Evolutionary conservation across 345 rosid genomes (phyloP).

Genomic region (Aegle marmelos): DNA sequence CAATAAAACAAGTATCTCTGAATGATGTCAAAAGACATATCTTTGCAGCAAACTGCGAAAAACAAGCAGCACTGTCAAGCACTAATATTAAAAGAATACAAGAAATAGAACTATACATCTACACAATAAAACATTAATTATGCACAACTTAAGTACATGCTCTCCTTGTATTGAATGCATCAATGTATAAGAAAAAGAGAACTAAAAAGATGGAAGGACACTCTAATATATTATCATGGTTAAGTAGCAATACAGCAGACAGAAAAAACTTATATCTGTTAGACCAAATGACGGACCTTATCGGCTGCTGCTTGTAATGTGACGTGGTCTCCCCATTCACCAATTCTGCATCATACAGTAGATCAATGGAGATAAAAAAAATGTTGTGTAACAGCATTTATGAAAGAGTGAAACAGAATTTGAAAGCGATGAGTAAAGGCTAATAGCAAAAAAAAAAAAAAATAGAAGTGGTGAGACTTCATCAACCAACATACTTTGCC

Average conservation of each 20-base stretch:
- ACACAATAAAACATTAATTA: not conserved
- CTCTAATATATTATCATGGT: not conserved
- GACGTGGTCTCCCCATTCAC: conserved; percentile 97
- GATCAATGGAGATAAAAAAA: not conserved
- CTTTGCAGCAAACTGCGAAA: conserved; percentile 84
- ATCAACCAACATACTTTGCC: conserved; percentile 65
- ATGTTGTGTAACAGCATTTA: not conserved
- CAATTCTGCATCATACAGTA: conserved; percentile 50
- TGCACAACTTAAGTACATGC: not conserved
- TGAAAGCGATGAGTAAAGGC: not conserved
- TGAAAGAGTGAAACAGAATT: conserved; percentile 1
- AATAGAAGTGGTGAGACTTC: conserved; percentile 10
- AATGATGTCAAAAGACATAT: conserved; percentile 94
- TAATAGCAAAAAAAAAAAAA: not conserved
- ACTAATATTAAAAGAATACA: not conserved
- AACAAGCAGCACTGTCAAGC: conserved; percentile 6
- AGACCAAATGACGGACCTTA: conserved; percentile 46
- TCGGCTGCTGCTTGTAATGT: conserved; percentile 98
- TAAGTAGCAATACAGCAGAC: not conserved
- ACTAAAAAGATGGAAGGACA: not conserved
- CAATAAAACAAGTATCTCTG: conserved; percentile 90
- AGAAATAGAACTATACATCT: not conserved
- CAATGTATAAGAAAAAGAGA: not conserved
- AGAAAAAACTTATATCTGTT: conserved; percentile 5
- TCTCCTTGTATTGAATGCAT: not conserved